Evolutionary conservation across 305 asterid species (phyloP), one percentile per base, ranked within the genome.

Genomic region (Fraxinus nigra): DNA sequence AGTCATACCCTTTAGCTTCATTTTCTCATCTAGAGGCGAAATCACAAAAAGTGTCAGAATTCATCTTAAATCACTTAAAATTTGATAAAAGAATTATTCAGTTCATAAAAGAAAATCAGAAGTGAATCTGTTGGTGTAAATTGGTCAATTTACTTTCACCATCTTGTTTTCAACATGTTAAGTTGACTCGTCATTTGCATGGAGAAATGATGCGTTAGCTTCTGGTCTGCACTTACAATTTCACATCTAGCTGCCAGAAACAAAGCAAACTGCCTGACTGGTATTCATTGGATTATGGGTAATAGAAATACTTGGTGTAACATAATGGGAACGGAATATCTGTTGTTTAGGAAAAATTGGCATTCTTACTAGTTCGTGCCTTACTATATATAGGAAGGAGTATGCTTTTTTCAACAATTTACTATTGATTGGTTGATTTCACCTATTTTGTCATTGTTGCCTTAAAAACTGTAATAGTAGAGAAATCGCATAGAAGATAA

Each of bases 251-350:
- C 37, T 32, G 37, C 35, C 37, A 26, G 35, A 30, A 14, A 67
- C 38, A 67, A 26, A 13, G 34, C 16, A 67, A 70, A 32, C 75
- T 63, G 72, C 75, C 43, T 16, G 75, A 32, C 24, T 70, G 43
- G 40, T 32, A 14, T 30, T 70, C 8, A 2, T 32, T 13, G 75
- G 22, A 32, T 70, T 70, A 32, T 14, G 38, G 38, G 72, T 4
- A 24, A 33, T 63, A 63, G 34, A 63, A 24, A 63, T 63, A 24
- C 72, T 63, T 32, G n/a, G 24, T 14, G 22, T 70, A 70, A 70
- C 75, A 28, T 70, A 70, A 70, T 70, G 38, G 34, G 11, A 70
- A 70, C 26, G 75, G 22, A 69, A 70, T 70, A 70, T 70, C 75
- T 70, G 75, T 34, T 70, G 38, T 70, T 70, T 70, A 13, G 75